phyloP scores from a whole-genome alignment of 306 rosid genomes.

The Betula pendula region DNA sequence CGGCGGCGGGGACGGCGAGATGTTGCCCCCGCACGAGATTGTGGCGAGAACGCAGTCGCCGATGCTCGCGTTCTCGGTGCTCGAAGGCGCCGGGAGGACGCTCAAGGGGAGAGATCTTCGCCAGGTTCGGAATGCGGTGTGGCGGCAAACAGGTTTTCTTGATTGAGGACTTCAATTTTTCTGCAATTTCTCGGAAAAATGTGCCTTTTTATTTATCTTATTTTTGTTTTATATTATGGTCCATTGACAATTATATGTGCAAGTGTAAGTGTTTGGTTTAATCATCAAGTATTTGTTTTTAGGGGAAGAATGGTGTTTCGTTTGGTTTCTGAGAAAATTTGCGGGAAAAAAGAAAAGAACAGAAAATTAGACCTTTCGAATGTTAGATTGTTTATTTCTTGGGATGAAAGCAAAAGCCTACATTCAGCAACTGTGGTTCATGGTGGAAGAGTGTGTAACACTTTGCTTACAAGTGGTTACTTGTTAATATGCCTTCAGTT shows the following conservation, averaged over 20 bases:
- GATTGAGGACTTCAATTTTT: slow-evolving; percentile 42
- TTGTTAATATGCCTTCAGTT: not conserved
- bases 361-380: not conserved
- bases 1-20: slow-evolving; percentile 41
- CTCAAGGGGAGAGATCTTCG: slow-evolving; percentile 70
- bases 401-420: not conserved
- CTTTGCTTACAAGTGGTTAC: not conserved
- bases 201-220: not conserved
- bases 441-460: not conserved
- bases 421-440: not conserved
- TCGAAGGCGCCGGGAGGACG: slow-evolving; percentile 85
- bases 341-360: not conserved
- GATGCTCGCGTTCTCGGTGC: slow-evolving; percentile 63
- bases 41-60: slow-evolving; percentile 60
- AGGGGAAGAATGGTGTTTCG: not conserved
- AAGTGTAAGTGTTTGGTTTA: slow-evolving; percentile 6
- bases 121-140: slow-evolving; percentile 72
- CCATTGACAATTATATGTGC: not conserved
- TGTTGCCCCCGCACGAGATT: slow-evolving; percentile 80
- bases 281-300: not conserved
- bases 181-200: slow-evolving; percentile 19
- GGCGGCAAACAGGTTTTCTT: slow-evolving; percentile 77
- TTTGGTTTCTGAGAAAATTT: not conserved
- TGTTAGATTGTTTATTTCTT: not conserved
- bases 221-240: too few species aligned